These are phyloP conservation scores for Hanseniaspora sp. DNA, from an alignment of 1,139 yeast genomes.

Conservation along the genomic window DNA sequence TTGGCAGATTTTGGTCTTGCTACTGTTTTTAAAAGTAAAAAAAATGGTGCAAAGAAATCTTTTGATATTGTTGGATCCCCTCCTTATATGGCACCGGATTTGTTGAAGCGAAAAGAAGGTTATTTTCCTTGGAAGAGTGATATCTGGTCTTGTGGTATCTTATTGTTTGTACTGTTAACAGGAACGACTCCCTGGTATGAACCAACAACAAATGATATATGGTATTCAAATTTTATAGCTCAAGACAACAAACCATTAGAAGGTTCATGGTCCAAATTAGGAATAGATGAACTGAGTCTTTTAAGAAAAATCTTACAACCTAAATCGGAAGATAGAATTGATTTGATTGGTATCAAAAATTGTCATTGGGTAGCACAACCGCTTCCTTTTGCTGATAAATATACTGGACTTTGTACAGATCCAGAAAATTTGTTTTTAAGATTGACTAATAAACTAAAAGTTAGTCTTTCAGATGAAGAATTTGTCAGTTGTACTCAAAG, in stretches of 20 bases:
- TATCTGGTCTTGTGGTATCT: conserved; percentile 56
- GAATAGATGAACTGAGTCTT: conserved; percentile 39
- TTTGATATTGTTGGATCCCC: conserved; percentile 55
- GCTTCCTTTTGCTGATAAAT: conserved; percentile 33
- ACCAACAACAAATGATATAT: conserved; percentile 41
- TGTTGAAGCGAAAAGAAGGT: conserved; percentile 33
- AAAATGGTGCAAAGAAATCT: conserved; percentile 33
- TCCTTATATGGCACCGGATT: conserved; percentile 65
- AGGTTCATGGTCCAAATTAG: conserved; percentile 44
- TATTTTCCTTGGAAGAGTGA: conserved; percentile 48
- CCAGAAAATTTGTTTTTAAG: conserved; percentile 37
- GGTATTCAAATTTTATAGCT: conserved; percentile 35
- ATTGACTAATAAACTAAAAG: conserved; percentile 37
- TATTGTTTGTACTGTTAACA: conserved; percentile 45
- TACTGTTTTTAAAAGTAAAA: conserved; percentile 35
- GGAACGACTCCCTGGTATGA: conserved; percentile 62
- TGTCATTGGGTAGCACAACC: conserved; percentile 43
- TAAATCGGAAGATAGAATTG: conserved; percentile 35
- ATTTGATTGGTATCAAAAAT: conserved; percentile 33
- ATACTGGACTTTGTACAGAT: conserved; percentile 40
- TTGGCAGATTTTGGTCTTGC: conserved; percentile 62
- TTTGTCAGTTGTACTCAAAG: conserved; percentile 28
- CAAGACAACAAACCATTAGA: conserved; percentile 37
- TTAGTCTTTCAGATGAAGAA: conserved; percentile 39
- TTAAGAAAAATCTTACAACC: conserved; percentile 42